Percentiles rank a stretch among this genome's conserved stretches.
Conservation (phyloP, 164 flowering plant genomes). For the Santalum album region DNA sequence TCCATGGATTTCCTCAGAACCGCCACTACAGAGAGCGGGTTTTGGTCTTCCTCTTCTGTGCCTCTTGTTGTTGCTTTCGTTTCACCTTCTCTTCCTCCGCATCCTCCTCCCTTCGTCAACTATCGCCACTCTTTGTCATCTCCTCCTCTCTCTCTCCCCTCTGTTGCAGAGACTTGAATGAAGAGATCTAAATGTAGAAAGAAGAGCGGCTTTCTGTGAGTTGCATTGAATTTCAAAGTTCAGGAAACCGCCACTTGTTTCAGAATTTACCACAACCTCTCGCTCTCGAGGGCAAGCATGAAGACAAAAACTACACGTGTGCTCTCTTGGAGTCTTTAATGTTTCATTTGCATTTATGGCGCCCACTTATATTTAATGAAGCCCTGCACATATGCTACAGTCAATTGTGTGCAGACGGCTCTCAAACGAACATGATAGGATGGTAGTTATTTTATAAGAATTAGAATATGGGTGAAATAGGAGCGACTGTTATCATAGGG, state of each 20-base stretch:
- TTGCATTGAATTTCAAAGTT: constrained; percentile 2
- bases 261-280: neutral
- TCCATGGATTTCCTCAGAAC: constrained; percentile 79
- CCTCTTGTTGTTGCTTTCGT: too few relatives aligned
- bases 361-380: too few relatives aligned
- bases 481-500: too few relatives aligned
- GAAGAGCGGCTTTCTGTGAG: neutral
- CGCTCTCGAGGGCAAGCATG: too few relatives aligned
- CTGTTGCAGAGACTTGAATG: neutral
- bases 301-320: too few relatives aligned
- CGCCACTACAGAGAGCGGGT: constrained; percentile 57
- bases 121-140: constrained; percentile 67
- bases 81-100: constrained; percentile 44
- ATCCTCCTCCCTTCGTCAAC: constrained; percentile 46
- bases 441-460: too few relatives aligned
- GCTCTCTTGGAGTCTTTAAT: too few relatives aligned
- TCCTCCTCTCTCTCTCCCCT: constrained; percentile 21
- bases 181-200: neutral
- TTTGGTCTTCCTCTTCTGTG: constrained; percentile 17
- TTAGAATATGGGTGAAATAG: too few relatives aligned
- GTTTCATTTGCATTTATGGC: too few relatives aligned
- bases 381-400: too few relatives aligned
- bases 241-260: neutral
- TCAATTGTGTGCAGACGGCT: too few relatives aligned
- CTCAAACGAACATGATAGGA: too few relatives aligned